Evolutionary conservation across 176 grass and related monocot species (phyloP).

Genomic region (Juncus effusus): DNA sequence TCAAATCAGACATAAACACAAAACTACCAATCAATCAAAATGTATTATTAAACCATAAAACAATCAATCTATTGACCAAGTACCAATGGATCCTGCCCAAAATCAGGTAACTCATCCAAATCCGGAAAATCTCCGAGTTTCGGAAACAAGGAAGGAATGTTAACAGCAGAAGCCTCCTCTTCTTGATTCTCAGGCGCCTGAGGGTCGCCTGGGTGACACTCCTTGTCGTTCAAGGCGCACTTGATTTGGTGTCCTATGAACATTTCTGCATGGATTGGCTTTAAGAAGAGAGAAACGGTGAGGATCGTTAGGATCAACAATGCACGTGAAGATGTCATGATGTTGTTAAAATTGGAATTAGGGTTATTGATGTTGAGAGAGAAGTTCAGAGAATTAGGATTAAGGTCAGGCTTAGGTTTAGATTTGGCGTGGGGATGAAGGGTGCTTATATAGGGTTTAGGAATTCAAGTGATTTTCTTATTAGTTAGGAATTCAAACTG

Average conservation of each 20-base stretch:
- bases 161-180: constrained; percentile 15
- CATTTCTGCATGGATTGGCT: background rate
- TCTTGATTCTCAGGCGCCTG: constrained; percentile 12
- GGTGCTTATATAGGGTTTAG: too few species aligned
- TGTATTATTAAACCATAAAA: too few species aligned
- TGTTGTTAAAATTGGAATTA: background rate
- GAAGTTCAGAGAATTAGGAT: too few species aligned
- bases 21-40: too few species aligned
- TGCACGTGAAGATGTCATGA: background rate
- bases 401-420: too few species aligned
- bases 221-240: constrained; percentile 11
- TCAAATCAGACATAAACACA: too few species aligned
- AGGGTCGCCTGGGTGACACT: background rate
- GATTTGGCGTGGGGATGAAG: too few species aligned
- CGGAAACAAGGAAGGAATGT: background rate
- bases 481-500: too few species aligned
- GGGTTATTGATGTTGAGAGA: too few species aligned
- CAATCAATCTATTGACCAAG: constrained; percentile 7
- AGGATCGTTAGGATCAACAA: background rate
- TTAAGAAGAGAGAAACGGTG: background rate
- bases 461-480: too few species aligned
- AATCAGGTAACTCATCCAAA: background rate
- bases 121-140: background rate
- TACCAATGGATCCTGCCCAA: background rate
- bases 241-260: background rate